Evolutionary conservation across 2,329 filamentous ascomycete genomes (phyloP), one percentile per base, ranked within the genome.

Genomic region (Xylariomycetidae sp.): DNA sequence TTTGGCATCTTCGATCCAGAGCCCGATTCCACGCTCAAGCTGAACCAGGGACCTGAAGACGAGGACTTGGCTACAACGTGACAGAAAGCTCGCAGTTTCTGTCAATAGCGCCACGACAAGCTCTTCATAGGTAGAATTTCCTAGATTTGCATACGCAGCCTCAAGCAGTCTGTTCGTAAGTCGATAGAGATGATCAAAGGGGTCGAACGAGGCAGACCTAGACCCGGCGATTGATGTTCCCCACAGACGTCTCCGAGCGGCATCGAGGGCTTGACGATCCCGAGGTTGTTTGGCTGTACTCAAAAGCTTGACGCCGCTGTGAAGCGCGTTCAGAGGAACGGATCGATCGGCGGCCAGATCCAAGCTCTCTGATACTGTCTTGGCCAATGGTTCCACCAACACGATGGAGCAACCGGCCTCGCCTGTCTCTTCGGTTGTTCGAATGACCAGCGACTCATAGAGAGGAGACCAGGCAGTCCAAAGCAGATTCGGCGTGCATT

Each of bases 321-420:
- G 52, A 10, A 68, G 40, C 0, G 53, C 44, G 14, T 52, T 61
- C 4, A 50, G 18, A 3, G 48, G 34, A 6, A 52, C 25, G 3
- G 37, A 29, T 4, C 47, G 38, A 3, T 38, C 13, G 13, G 43
- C 32, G 19, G 52, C 39, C 15, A 42, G 38, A 17, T 49, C 31
- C 2, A 53, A 45, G 40, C 44, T 59, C 34, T 68, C 65, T 23
- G 65, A 47, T 4, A 82, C 44, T 1, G 58, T 49, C 44, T 74
- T 79, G 0, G 84, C 75, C 4, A 92, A 49, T 1, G 82, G 82
- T 40, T 93, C 86, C 24, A 89, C 65, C 2, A 87, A 68, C 16
- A 74, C 72, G 31, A 84, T 65, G 5, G 79, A 74, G 25, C 80
- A 69, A 5, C 77, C 80, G 12, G 74, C 72, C 40, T 86, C 78